A percentile compares a stretch with the other conserved stretches of the same genome.
Evolutionary conservation across 805 yeast species (phyloP).

Genomic region (Suhomyces xylopsoci): DNA sequence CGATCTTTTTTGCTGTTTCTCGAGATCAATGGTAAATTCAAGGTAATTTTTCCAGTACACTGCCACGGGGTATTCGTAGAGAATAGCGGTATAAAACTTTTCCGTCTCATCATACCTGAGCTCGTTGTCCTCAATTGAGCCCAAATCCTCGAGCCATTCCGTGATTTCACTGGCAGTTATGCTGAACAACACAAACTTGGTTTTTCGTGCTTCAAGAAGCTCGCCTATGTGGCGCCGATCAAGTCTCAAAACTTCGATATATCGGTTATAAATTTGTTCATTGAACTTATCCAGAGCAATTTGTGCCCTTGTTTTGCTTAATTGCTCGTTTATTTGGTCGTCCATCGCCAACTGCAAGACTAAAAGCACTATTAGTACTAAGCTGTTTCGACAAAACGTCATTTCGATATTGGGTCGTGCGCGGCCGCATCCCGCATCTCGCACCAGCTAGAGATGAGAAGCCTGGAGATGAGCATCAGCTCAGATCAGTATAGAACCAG

Average conservation of each 20-base stretch:
- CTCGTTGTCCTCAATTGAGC: slow-evolving; percentile 8
- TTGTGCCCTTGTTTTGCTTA: not conserved
- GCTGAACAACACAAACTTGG: slow-evolving; percentile 3
- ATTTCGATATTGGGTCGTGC: not conserved
- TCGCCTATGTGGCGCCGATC: not conserved
- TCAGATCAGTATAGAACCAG: not conserved
- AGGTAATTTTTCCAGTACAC: slow-evolving; percentile 21
- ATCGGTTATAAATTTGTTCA: not conserved
- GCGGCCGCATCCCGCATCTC: not conserved
- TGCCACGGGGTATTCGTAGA: slow-evolving; percentile 20
- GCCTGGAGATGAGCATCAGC: not conserved
- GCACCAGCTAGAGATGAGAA: not conserved
- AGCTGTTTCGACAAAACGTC: not conserved
- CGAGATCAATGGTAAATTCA: slow-evolving; percentile 8
- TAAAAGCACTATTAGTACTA: no score
- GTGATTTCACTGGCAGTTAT: slow-evolving; percentile 10
- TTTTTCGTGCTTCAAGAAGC: not conserved
- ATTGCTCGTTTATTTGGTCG: not conserved
- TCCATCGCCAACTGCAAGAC: not conserved
- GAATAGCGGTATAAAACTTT: slow-evolving; percentile 14
- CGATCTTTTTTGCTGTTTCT: not conserved
- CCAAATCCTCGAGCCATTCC: slow-evolving; percentile 19
- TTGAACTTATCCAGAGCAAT: not conserved
- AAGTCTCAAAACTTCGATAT: not conserved
- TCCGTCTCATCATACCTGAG: slow-evolving; percentile 4